Evolutionary conservation across 768 basidiomycete genomes (phyloP), one percentile per base, ranked within the genome.

Genomic region (Trametes sanguinea): DNA sequence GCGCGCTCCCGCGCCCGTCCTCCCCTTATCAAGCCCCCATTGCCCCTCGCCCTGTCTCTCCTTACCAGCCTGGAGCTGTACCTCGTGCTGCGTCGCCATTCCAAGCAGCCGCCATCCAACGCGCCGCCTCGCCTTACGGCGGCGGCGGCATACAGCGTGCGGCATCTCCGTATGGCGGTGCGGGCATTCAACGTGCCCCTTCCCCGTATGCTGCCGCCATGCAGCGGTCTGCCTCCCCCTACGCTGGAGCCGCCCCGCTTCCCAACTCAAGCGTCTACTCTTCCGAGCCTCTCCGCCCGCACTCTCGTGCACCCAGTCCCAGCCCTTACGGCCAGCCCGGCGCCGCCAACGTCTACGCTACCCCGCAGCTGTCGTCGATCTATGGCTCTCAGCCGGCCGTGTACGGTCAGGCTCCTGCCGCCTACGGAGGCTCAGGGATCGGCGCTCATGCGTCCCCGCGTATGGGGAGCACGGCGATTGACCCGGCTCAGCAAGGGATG

Each of bases 301-400:
- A 75, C 61, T 74, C 73, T 30, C 78, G 85, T 54, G 81, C 83
- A 2, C 72, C 83, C 30, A 83, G 83, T 22, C 85, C 87, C 9
- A 82, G 82, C 72, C 83, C 82, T 22, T 80, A 81, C 62, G 67
- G 67, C n/a, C 59, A 63, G 17, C 61, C 68, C 6, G 57, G 62
- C 13, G 62, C 58, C 1, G 40, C 44, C 52, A 62, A 64, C 46
- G 54, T 58, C 51, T 71, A 69, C 44, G 43, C 63, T 11, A 61
- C 53, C 47, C 51, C 61, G 30, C 54, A 54, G 35, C 45, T 43
- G 6, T 32, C 48, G 16, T 52, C 39, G 2, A 56, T 56, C 16
- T 70, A 70, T 37, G 65, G 65, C 5, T 64, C 59, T 2, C 64
- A 60, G 29, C 50, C 51, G 3, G 65, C 48, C 6, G 44, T 60